Evolutionary conservation across 2,329 filamentous ascomycete genomes (phyloP).

Genomic region (Sclerotinia borealis): DNA sequence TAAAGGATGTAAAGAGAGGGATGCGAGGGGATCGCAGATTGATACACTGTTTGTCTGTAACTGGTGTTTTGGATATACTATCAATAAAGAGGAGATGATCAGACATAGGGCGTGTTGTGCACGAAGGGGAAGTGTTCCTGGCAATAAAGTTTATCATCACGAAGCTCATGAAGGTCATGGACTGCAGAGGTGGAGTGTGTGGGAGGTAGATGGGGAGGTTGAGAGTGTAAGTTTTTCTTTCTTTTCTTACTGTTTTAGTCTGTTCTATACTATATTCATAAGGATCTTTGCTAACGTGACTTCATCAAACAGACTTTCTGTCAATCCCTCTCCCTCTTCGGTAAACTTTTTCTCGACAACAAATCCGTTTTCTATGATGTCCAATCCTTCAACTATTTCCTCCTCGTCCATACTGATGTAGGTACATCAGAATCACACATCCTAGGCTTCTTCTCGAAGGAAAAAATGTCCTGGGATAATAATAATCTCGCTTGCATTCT

Average conservation of each 20-base stretch:
- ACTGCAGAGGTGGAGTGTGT: conserved; percentile 83
- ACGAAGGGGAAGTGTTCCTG: conserved; percentile 47
- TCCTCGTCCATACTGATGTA: conserved; percentile 70
- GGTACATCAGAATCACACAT: conserved; percentile 46
- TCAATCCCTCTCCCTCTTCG: conserved; percentile 92
- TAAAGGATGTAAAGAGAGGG: neutral
- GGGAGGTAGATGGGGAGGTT: conserved; percentile 86
- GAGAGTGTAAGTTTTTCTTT: conserved; percentile 51
- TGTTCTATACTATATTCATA: neutral
- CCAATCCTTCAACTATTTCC: conserved; percentile 87
- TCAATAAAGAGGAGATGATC: conserved; percentile 52
- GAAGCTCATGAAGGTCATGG: conserved; percentile 33
- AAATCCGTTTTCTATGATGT: conserved; percentile 99
- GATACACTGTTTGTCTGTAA: conserved; percentile 80
- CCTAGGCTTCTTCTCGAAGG: conserved; percentile 97
- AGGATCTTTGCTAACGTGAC: neutral
- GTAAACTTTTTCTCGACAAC: conserved; percentile 95
- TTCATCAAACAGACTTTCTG: conserved; percentile 61
- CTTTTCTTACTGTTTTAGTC: neutral
- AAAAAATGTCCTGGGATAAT: conserved; percentile 98
- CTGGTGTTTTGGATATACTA: conserved; percentile 89
- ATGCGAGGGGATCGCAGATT: conserved; percentile 37
- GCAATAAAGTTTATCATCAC: conserved; percentile 67
- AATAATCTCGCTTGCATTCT: conserved; percentile 97
- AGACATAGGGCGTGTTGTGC: conserved; percentile 55